Base-by-base conservation (phyloP, 2,329 filamentous ascomycete species). In the Hypomyces rosellus region DNA sequence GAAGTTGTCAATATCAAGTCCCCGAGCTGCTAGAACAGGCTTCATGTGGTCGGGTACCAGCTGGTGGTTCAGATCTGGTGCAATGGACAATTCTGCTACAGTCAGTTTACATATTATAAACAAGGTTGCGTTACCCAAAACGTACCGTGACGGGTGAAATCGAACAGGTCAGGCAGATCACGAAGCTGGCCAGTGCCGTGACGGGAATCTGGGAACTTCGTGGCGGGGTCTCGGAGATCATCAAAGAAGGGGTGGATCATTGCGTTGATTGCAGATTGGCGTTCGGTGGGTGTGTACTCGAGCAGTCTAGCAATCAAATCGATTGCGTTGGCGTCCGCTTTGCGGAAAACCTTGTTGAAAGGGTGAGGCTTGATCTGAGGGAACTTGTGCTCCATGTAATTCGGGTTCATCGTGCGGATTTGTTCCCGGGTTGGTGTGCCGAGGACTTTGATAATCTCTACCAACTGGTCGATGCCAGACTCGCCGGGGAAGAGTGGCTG, bases 311-410 rank as follows among this genome's bases (percentile, higher is more conserved):
- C 93, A 67, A 99, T 97, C 62, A 99, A 76, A 65, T 97, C 91
- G 63, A 99, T 95, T 37, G 93, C 92, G 63, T 89, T 91, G 33
- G 84, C 80, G 59, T 96, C 89, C 50, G 93, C 93, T 80, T 95
- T 96, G 61, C 93, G 86, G 81, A 99, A 97, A 50, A 99, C 93
- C 81, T 97, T 97, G 75, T 88, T 95, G 78, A 99, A 99, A 25
- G 93, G 93, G 66, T 99, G 93, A 52, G 93, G 93, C 77, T 99
- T 99, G 76, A 99, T 99, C 72, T 99, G 93, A 44, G 93, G 93
- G 73, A 99, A 99, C 76, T 97, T 97, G 76, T 99, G 93, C 75
- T 99, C 93, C 93, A 99, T 99, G 73, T 99, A 99, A 73, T 99
- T 99, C 53, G 93, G 93, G 72, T 99, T 99, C 93, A 99, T 99